Conservation (phyloP, 2,329 filamentous ascomycete genomes). For the Byssochlamys sp. region DNA sequence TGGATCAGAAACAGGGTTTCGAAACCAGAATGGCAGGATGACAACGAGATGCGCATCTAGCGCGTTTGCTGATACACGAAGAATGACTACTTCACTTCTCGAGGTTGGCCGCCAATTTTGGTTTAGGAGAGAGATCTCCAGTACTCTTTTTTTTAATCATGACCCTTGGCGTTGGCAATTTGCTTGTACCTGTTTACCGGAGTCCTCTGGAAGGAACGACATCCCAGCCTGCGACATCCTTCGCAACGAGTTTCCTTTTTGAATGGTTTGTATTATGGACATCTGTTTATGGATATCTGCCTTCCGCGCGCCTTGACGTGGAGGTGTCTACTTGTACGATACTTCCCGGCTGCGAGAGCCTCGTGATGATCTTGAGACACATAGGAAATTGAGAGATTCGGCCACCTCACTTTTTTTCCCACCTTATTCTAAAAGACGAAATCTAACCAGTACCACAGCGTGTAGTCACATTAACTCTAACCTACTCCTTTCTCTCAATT, state of each 20-base stretch:
- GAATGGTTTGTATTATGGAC: constrained; percentile 11
- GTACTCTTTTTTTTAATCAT: constrained; percentile 22
- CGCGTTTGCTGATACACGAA: constrained; percentile 14
- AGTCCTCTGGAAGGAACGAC: constrained; percentile 2
- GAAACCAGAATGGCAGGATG: constrained; percentile 28
- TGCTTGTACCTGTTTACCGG: constrained; percentile 14
- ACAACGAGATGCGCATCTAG: constrained; percentile 16
- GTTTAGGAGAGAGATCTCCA: constrained; percentile 29
- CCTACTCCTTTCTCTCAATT: background rate
- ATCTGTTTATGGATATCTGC: constrained; percentile 4
- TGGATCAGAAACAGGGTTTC: constrained; percentile 16
- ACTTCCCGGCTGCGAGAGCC: constrained; percentile 11
- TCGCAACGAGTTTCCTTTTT: constrained; percentile 19
- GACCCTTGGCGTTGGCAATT: constrained; percentile 21
- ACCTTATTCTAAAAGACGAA: background rate
- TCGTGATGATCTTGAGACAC: constrained; percentile 23
- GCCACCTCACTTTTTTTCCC: constrained; percentile 29
- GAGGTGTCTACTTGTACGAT: constrained; percentile 9
- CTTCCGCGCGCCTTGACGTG: constrained; percentile 8
- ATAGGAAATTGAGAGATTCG: constrained; percentile 34
- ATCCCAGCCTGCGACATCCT: constrained; percentile 21
- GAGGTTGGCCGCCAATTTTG: constrained; percentile 40
- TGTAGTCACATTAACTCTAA: background rate
- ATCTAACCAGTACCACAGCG: background rate
- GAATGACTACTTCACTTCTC: constrained; percentile 28